Evolutionary conservation across 2,329 filamentous ascomycete species (phyloP), one percentile per base, ranked within the genome.

Genomic region (Talaromyces atroroseus): DNA sequence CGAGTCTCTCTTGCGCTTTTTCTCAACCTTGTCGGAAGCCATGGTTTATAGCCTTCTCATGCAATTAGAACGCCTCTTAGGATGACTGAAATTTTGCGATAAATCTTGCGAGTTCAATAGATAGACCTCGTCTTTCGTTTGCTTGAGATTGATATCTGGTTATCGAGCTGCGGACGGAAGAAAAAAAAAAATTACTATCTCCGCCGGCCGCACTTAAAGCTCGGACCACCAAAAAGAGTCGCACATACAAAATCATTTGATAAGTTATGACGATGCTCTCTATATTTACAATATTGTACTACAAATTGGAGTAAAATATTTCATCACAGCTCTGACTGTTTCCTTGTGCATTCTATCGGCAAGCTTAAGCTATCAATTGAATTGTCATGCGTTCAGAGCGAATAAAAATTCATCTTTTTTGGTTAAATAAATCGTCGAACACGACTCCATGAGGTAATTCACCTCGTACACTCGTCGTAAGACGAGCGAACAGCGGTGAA

Each of bases 1-100:
- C 4, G 74, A 74, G 51, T 68, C 67, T 57, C 78, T 72, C 70
- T 81, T 81, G 62, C 79, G 72, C 72, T 81, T 81, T 65, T 78
- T 80, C 51, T 78, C 75, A 36, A 64, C 58, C 40, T 58, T 58
- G 23, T 58, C 56, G 50, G 56, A 50, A n/a, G 49, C 50, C 56
- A 58, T 58, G 46, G 12, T 52, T 20, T 45, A 20, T 40, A 40
- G 4, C 3, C 5, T 44, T 21, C 7, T 10, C 20, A 44, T 18
- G 40, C 40, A 44, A 20, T 20, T 11, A 8, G n/a, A 20, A 42
- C 7, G 18, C 10, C 5, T 3, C 2, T 5, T 40, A 40, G 5
- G 8, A 12, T 44, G 18, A 21, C 6, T 42, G 2, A 42, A 20
- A 4, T 42, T 6, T 14, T 7, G 5, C 40, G 29, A 32, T 2